Conservation (phyloP, 1,284 basidiomycete species). For the Cystobasidiaceae sp. region DNA sequence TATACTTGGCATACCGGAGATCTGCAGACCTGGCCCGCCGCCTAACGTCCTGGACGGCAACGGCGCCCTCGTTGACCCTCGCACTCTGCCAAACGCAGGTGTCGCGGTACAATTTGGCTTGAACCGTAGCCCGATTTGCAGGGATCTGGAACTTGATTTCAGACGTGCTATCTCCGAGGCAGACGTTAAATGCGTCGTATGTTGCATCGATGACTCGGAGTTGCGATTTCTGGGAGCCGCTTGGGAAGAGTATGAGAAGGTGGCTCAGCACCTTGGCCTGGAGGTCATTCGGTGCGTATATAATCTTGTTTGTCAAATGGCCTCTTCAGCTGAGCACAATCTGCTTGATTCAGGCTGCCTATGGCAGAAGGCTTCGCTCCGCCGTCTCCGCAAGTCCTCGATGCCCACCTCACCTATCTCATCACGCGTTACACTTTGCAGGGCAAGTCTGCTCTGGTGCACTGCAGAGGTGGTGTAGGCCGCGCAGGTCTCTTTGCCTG, state of each 20-base stretch:
- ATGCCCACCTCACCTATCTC: slow-evolving; percentile 64
- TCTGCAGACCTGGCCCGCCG: background rate
- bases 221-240: slow-evolving; percentile 74
- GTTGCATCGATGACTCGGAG: slow-evolving; percentile 52
- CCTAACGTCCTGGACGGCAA: slow-evolving; percentile 3
- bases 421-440: slow-evolving; percentile 68
- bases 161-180: slow-evolving; percentile 59
- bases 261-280: slow-evolving; percentile 62
- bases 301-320: background rate
- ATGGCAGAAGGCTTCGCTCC: slow-evolving; percentile 88
- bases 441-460: slow-evolving; percentile 72
- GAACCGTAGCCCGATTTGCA: slow-evolving; percentile 72
- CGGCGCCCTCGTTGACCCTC: slow-evolving; percentile 16
- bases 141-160: slow-evolving; percentile 74
- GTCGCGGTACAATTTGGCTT: slow-evolving; percentile 55
- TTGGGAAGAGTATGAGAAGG: slow-evolving; percentile 67
- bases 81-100: slow-evolving; percentile 34
- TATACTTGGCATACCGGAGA: slow-evolving; percentile 12
- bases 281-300: slow-evolving; percentile 57
- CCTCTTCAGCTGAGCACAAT: background rate
- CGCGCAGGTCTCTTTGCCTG: slow-evolving; percentile 88
- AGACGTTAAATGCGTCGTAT: slow-evolving; percentile 36
- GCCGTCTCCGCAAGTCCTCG: slow-evolving; percentile 53
- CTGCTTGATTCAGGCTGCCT: slow-evolving; percentile 55
- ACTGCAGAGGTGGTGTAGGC: slow-evolving; percentile 92